Evolutionary conservation across 2,329 filamentous ascomycete genomes (phyloP).

Genomic region (Alternaria gaisen): DNA sequence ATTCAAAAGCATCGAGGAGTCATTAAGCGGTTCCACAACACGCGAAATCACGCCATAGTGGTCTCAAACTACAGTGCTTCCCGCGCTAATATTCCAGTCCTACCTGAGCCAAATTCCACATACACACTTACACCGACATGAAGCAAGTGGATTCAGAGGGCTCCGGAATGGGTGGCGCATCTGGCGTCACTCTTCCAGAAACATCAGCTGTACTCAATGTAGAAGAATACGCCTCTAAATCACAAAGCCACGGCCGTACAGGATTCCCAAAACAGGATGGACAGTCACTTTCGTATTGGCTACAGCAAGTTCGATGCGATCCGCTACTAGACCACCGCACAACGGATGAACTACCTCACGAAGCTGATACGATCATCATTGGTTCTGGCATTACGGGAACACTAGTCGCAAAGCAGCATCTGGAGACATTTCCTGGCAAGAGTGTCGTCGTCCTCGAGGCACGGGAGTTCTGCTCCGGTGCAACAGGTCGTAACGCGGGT

Average conservation of each 20-base stretch:
- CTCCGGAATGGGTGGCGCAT: not conserved
- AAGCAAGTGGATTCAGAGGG: not conserved
- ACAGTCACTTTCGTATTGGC: constrained; percentile 40
- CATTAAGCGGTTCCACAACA: too few species aligned
- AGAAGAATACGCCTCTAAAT: constrained; percentile 28
- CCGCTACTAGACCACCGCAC: constrained; percentile 39
- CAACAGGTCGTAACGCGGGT: constrained; percentile 41
- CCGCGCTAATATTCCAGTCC: too few species aligned
- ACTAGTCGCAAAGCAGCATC: too few species aligned
- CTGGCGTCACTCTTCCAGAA: constrained; percentile 17
- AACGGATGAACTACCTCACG: constrained; percentile 38
- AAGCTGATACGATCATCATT: constrained; percentile 47
- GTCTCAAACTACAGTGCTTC: too few species aligned
- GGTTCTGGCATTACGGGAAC: too few species aligned
- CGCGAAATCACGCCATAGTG: not conserved
- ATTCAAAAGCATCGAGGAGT: too few species aligned
- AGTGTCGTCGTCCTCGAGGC: constrained; percentile 36
- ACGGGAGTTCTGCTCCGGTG: constrained; percentile 42
- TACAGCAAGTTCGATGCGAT: constrained; percentile 40
- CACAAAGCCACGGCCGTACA: constrained; percentile 16
- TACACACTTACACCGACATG: not conserved
- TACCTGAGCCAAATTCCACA: too few species aligned
- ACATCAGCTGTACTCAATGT: constrained; percentile 26
- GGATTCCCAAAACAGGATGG: constrained; percentile 36
- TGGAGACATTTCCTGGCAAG: constrained; percentile 21